These are phyloP conservation scores for Meyerozyma sp. DNA, from an alignment of 1,139 yeast species.

Conservation along the genomic window DNA sequence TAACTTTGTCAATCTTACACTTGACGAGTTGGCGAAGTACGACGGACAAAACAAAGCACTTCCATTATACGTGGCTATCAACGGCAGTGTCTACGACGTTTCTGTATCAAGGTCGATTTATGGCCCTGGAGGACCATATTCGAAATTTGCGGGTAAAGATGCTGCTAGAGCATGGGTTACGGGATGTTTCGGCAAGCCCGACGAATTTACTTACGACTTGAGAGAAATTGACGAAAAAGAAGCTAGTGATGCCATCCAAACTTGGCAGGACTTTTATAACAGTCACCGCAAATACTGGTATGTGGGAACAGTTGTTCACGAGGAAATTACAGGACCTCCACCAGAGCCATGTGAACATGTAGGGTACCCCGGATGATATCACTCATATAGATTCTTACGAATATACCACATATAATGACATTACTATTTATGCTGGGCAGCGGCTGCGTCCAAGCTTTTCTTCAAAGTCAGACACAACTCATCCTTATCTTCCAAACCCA, in stretches of 20 bases:
- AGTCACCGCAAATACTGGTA: conserved; percentile 52
- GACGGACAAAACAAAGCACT: conserved; percentile 45
- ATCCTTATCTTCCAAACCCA: conserved; percentile 67
- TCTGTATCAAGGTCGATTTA: conserved; percentile 48
- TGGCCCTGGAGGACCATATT: conserved; percentile 63
- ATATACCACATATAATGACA: background rate
- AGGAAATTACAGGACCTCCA: conserved; percentile 26
- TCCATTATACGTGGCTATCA: conserved; percentile 63
- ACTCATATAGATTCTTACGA: background rate
- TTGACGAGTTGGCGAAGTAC: conserved; percentile 43
- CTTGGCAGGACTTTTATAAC: conserved; percentile 54
- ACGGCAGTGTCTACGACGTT: conserved; percentile 72
- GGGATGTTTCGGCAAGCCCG: conserved; percentile 60
- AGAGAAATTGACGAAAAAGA: conserved; percentile 49
- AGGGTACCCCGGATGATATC: conserved; percentile 26
- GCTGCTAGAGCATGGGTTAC: conserved; percentile 73
- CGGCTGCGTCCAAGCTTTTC: conserved; percentile 56
- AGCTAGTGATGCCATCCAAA: conserved; percentile 20
- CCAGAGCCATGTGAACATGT: conserved; percentile 34
- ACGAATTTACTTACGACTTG: conserved; percentile 62
- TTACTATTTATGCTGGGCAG: conserved; percentile 7
- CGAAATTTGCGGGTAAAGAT: conserved; percentile 61
- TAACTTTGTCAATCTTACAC: conserved; percentile 29
- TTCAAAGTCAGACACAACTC: conserved; percentile 53
- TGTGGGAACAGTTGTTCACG: conserved; percentile 53